phyloP scores from a whole-genome alignment of 768 basidiomycete species.

The Punctularia strigosozonata region DNA sequence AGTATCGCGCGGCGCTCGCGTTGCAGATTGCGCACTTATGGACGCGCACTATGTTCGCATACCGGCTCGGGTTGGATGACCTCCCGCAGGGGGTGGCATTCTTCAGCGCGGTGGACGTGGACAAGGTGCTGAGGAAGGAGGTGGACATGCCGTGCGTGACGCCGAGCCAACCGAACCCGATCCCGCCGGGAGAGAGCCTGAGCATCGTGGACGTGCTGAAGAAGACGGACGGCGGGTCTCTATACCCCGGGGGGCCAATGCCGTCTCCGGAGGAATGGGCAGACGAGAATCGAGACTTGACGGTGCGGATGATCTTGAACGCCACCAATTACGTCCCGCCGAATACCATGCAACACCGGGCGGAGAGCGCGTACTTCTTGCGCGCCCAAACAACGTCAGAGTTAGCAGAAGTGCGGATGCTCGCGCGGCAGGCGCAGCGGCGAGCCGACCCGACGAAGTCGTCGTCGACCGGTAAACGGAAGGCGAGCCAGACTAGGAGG shows the following conservation, averaged over 20 bases:
- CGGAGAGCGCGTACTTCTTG: constrained; percentile 52
- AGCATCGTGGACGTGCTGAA: constrained; percentile 55
- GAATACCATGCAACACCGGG: constrained; percentile 56
- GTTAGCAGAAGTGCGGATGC: constrained; percentile 56
- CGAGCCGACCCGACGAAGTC: too few relatives aligned
- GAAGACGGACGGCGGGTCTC: constrained; percentile 59
- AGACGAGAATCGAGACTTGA: constrained; percentile 17
- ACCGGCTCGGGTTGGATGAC: constrained; percentile 90
- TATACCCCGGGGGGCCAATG: constrained; percentile 54
- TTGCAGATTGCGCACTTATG: constrained; percentile 93
- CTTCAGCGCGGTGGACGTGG: constrained; percentile 94
- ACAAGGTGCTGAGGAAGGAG: constrained; percentile 86
- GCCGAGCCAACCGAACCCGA: constrained; percentile 75
- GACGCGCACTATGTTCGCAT: constrained; percentile 88
- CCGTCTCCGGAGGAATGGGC: constrained; percentile 18
- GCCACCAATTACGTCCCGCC: constrained; percentile 44
- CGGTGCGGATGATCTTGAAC: too few relatives aligned
- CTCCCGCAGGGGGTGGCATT: constrained; percentile 93
- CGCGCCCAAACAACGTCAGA: constrained; percentile 68
- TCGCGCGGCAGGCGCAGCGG: constrained; percentile 46
- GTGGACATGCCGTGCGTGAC: constrained; percentile 94
- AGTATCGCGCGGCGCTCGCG: constrained; percentile 83
- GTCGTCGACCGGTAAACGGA: too few relatives aligned
- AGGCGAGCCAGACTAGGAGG: too few relatives aligned
- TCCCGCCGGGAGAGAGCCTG: constrained; percentile 81